Conservation (phyloP, 1,284 basidiomycete species). For the Microstroma glucosiphilum region DNA sequence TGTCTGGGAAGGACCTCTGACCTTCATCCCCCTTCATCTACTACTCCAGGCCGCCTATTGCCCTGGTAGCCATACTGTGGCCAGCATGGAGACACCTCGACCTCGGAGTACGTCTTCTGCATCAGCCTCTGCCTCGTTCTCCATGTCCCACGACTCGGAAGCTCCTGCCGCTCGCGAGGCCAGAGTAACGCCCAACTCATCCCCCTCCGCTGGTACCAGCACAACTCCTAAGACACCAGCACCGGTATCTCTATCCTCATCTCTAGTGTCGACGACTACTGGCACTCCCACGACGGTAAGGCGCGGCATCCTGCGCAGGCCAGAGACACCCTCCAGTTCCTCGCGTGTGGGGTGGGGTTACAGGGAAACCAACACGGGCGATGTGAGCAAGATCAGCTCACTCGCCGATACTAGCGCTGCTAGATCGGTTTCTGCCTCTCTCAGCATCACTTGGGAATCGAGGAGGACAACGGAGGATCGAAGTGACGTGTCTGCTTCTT, state of each 20-base stretch:
- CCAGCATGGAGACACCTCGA: no score
- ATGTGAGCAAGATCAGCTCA: constrained; percentile 17
- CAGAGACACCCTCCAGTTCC: constrained; percentile 1
- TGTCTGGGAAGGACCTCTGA: no score
- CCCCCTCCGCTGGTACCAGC: neutral
- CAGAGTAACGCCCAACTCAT: neutral
- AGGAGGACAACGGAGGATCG: neutral
- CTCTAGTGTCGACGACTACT: neutral
- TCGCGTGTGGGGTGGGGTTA: constrained; percentile 2
- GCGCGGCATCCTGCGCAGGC: constrained; percentile 14
- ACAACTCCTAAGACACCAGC: neutral
- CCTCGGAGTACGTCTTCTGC: no score
- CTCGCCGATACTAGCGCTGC: constrained; percentile 18
- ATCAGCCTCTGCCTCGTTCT: no score
- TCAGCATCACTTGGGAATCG: neutral
- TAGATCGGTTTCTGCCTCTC: neutral
- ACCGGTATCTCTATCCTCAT: neutral
- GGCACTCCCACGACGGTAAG: neutral
- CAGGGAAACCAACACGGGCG: constrained; percentile 19
- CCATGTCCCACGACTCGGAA: no score
- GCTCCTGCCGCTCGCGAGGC: no score
- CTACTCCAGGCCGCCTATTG: no score
- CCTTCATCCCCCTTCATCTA: no score
- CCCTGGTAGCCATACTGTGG: no score
- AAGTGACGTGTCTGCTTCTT: neutral